phyloP scores from a whole-genome alignment of 2,329 filamentous ascomycete species.

The Xylariomycetidae sp. region DNA sequence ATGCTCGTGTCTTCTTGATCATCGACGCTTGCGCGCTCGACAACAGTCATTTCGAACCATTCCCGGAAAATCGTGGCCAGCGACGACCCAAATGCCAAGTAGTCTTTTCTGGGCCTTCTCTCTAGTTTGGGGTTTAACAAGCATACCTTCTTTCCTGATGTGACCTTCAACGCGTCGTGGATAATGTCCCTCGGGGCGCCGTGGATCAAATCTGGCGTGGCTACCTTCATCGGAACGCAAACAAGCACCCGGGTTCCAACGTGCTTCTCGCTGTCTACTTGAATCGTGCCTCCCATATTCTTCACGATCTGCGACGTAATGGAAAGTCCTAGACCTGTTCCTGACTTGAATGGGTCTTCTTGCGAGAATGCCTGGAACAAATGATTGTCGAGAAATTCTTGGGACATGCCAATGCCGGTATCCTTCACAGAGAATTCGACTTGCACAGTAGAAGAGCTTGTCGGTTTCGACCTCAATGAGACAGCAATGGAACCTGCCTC shows the following conservation, averaged over 20 bases:
- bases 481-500: constrained; percentile 45
- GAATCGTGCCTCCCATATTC: constrained; percentile 51
- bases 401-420: constrained; percentile 57
- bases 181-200: too few relatives aligned
- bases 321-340: constrained; percentile 56
- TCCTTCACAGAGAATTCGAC: constrained; percentile 46
- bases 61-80: constrained; percentile 11
- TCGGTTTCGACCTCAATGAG: constrained; percentile 22
- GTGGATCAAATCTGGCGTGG: too few relatives aligned
- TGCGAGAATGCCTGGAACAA: constrained; percentile 58
- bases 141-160: too few relatives aligned
- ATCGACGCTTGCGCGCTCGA: constrained; percentile 6
- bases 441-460: constrained; percentile 14
- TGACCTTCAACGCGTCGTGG: too few relatives aligned
- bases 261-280: constrained; percentile 46
- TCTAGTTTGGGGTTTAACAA: too few relatives aligned
- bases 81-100: constrained; percentile 13
- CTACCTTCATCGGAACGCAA: constrained; percentile 31
- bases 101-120: too few relatives aligned
- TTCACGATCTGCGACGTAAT: constrained; percentile 55
- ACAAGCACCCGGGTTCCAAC: constrained; percentile 50
- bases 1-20: constrained; percentile 10
- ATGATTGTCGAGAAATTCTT: constrained; percentile 51
- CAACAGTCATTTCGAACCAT: constrained; percentile 16
- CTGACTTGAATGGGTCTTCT: constrained; percentile 52